Percentiles rank a stretch among this genome's conserved stretches.
Conservation (phyloP, 2,329 filamentous ascomycete genomes). For the Whalleya microplaca region DNA sequence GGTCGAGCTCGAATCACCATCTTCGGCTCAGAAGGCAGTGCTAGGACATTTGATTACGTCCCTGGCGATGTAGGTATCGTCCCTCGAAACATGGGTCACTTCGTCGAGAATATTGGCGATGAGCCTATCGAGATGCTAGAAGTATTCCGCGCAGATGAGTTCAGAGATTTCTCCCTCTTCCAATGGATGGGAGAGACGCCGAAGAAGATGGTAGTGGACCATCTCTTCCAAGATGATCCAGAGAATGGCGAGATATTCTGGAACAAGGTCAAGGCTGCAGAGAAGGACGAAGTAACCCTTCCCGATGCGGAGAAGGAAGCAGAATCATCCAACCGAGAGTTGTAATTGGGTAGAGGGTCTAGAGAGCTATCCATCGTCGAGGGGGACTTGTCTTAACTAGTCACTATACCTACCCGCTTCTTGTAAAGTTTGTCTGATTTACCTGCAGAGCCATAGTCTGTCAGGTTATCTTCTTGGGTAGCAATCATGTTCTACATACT, state of each 20-base stretch:
- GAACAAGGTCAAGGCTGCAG: constrained; percentile 62
- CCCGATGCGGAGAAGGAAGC: constrained; percentile 24
- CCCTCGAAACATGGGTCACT: constrained; percentile 77
- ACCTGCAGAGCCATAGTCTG: too few relatives aligned
- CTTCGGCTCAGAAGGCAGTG: constrained; percentile 70
- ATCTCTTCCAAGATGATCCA: constrained; percentile 65
- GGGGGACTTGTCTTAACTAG: too few relatives aligned
- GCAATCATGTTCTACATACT: too few relatives aligned
- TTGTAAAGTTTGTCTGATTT: too few relatives aligned
- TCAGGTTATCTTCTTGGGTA: too few relatives aligned
- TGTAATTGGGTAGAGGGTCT: constrained; percentile 17
- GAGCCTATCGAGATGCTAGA: constrained; percentile 77
- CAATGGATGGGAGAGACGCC: constrained; percentile 78
- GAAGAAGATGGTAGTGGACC: constrained; percentile 66
- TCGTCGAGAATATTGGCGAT: constrained; percentile 80
- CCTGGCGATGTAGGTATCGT: constrained; percentile 79
- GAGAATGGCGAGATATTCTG: constrained; percentile 66
- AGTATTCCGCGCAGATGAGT: constrained; percentile 72
- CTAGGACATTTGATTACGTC: constrained; percentile 75
- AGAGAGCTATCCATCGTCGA: too few relatives aligned
- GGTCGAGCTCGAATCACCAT: constrained; percentile 75
- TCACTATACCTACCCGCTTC: too few relatives aligned
- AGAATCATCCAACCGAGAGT: constrained; percentile 16
- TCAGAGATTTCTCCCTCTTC: constrained; percentile 73
- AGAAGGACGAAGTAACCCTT: constrained; percentile 59